Evolutionary conservation across 257 asterid species (phyloP).

Genomic region (Gardenia jasminoides): DNA sequence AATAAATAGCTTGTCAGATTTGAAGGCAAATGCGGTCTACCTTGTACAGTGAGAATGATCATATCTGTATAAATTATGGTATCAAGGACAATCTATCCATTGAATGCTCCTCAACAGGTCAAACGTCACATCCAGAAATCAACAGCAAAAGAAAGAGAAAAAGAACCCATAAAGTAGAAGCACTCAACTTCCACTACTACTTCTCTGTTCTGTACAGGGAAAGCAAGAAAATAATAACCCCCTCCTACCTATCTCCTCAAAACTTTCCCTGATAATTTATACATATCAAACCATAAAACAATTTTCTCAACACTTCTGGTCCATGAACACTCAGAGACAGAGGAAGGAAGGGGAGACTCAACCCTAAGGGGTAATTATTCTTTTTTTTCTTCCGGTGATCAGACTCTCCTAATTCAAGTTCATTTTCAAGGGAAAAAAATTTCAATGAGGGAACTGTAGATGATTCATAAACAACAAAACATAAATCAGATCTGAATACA

Average conservation of each 20-base stretch:
- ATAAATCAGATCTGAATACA: not conserved
- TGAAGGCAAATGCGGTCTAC: constrained; percentile 21
- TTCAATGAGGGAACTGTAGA: not conserved
- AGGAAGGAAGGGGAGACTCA: not conserved
- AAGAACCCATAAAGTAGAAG: constrained; percentile 38
- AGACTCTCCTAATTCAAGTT: not conserved
- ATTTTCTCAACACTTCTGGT: not conserved
- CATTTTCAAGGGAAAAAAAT: not conserved
- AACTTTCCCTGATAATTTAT: constrained; percentile 5
- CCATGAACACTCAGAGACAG: not conserved
- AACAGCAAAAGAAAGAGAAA: constrained; percentile 34
- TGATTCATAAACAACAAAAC: not conserved
- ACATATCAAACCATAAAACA: not conserved
- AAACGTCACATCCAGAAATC: constrained; percentile 47
- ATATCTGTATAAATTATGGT: constrained; percentile 28
- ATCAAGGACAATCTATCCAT: constrained; percentile 32
- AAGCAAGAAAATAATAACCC: constrained; percentile 13
- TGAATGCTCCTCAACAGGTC: constrained; percentile 40
- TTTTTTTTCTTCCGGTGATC: not conserved
- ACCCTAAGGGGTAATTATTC: not conserved
- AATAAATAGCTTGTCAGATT: not conserved
- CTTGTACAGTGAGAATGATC: constrained; percentile 39
- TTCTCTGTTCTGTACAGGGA: constrained; percentile 17
- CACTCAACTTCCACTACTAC: constrained; percentile 47
- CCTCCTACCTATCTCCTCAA: not conserved